Base-by-base conservation (phyloP, 2,329 filamentous ascomycete genomes). In the Dryadomyces quercus-mongolicae region DNA sequence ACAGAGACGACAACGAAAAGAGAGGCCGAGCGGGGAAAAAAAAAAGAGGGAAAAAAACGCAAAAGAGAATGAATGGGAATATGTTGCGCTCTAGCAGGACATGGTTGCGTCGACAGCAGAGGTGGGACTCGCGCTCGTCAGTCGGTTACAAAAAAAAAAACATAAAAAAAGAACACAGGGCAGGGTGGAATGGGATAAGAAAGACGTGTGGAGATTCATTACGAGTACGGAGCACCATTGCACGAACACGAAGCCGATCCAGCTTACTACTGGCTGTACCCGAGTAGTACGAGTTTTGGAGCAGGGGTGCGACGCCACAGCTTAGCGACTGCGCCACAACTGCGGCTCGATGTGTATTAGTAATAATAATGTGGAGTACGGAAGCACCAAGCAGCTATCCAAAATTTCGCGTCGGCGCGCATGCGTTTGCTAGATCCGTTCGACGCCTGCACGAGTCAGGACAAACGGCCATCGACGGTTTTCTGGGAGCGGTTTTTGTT, bases 51-150 rank as follows among this genome's bases (percentile, higher is more conserved):
- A 16, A 40, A 16, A 16, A 40, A 9, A 40, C 10, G 38, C 31
- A 40, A 18, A 34, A 55, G 58, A 55, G 42, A 53, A 59, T 45
- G 22, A 51, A 47, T 50, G 46, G 44, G 56, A 54, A 52, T 34
- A 15, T 25, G n/a, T 21, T 50, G 46, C 55, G 53, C 55, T 18
- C 36, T 48, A 51, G 49, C 42, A 52, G 22, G 13, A 36, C 56
- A 58, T 59, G 55, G 40, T 52, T 49, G 47, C 48, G 31, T 40
- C 36, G 21, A 34, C 16, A 48, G 38, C n/a, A 20, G 18, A 22
- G 48, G 18, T 18, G 34, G 15, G 36, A 16, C 36, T 38, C 38
- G 12, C 12, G 48, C 48, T 40, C 5, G 48, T 13, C 36, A 21
- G 48, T 42, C 34, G 48, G 48, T 34, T 22, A 18, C 48, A 42